Percentiles rank a stretch among this genome's conserved stretches.
These are phyloP conservation scores for Testicularia cyperi DNA, from an alignment of 1,284 basidiomycete species.

Conservation along the genomic window DNA sequence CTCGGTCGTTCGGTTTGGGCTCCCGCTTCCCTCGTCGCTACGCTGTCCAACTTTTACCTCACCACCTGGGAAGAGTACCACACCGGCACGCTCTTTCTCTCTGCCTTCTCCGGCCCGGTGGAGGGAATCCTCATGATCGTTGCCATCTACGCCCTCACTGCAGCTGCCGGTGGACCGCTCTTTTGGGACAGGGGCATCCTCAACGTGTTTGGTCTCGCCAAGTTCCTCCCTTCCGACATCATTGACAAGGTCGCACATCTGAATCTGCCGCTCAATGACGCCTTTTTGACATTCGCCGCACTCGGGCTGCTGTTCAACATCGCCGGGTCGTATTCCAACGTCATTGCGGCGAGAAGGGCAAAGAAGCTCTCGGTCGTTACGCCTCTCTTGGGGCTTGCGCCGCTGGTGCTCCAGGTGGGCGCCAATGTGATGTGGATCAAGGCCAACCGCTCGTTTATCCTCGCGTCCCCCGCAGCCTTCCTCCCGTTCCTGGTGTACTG, in stretches of 20 bases:
- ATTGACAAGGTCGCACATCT: slow-evolving; percentile 61
- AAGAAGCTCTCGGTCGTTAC: slow-evolving; percentile 59
- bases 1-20: slow-evolving; percentile 95
- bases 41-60: slow-evolving; percentile 90
- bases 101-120: slow-evolving; percentile 92
- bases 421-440: slow-evolving; percentile 78
- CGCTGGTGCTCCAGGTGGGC: slow-evolving; percentile 72
- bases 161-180: slow-evolving; percentile 61
- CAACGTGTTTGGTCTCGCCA: slow-evolving; percentile 67
- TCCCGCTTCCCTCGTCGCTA: slow-evolving; percentile 78
- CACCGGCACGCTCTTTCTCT: slow-evolving; percentile 67
- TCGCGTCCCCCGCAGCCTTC: slow-evolving; percentile 63
- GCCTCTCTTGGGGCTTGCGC: slow-evolving; percentile 76
- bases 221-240: too few relatives aligned
- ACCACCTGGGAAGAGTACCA: slow-evolving; percentile 97
- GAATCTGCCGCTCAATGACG: slow-evolving; percentile 77
- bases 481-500: slow-evolving; percentile 85
- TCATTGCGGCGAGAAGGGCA: slow-evolving; percentile 25
- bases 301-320: slow-evolving; percentile 82
- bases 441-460: slow-evolving; percentile 57
- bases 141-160: slow-evolving; percentile 75
- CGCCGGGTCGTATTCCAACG: slow-evolving; percentile 63
- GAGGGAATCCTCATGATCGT: slow-evolving; percentile 92
- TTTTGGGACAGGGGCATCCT: slow-evolving; percentile 82
- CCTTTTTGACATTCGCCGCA: slow-evolving; percentile 79